Percentiles rank a stretch among this genome's conserved stretches.
phyloP scores from a whole-genome alignment of 768 basidiomycete genomes.

The Mycena capillaripes region DNA sequence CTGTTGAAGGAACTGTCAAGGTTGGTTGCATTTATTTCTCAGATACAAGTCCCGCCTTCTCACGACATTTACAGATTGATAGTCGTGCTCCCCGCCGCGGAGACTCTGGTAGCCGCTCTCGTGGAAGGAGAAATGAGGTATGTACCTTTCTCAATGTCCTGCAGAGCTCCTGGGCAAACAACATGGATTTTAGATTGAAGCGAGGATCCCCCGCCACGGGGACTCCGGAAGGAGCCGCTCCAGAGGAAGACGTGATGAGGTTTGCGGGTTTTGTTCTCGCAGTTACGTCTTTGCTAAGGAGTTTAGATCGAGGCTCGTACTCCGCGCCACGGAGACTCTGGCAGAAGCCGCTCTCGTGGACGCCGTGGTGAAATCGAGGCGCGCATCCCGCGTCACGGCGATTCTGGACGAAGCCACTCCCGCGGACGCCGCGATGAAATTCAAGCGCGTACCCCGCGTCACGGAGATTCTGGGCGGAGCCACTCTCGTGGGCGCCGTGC shows the following conservation, averaged over 20 bases:
- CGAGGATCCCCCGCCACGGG: conserved; percentile 20
- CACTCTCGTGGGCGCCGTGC: conserved; percentile 13
- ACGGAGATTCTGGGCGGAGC: not conserved
- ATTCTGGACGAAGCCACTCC: not conserved
- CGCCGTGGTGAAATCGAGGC: not conserved
- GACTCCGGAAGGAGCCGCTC: conserved; percentile 6
- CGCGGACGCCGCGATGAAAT: not conserved
- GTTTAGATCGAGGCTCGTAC: not conserved
- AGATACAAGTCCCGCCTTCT: not conserved
- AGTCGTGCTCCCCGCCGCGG: conserved; percentile 14
- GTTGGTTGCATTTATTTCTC: not conserved
- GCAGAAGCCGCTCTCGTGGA: not conserved
- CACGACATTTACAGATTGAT: conserved; percentile 5
- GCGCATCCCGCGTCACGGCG: conserved; percentile 14
- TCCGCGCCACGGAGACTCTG: conserved; percentile 19
- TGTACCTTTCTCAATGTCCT: not conserved
- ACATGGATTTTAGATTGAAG: not conserved
- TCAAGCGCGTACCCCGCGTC: conserved; percentile 1
- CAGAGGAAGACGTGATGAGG: conserved; percentile 14
- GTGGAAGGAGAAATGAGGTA: conserved; percentile 12
- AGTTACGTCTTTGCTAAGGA: not conserved
- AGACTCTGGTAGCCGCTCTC: conserved; percentile 11
- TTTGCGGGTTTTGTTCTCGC: not conserved
- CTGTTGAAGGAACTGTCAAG: not conserved
- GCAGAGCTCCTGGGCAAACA: not conserved